Conservation (phyloP, 1,139 yeast species). For the Blastobotrys persicus region DNA sequence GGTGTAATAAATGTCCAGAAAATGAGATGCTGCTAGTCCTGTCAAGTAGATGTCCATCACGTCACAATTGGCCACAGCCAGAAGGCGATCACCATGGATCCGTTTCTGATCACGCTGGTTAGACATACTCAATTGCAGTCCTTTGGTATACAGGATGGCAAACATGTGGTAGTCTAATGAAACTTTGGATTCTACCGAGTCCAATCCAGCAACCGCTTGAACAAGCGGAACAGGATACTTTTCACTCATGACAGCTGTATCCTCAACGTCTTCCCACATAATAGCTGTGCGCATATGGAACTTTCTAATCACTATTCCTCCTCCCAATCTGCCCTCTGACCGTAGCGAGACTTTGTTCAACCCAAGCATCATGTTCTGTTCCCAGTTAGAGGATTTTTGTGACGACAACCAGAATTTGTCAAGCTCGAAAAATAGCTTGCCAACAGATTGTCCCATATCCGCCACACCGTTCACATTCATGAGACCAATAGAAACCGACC, state of each 20-base stretch:
- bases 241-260: slow-evolving; percentile 34
- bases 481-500: slow-evolving; percentile 64
- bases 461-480: slow-evolving; percentile 54
- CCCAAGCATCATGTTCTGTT: slow-evolving; percentile 66
- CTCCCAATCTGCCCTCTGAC: slow-evolving; percentile 80
- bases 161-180: slow-evolving; percentile 86
- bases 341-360: slow-evolving; percentile 51
- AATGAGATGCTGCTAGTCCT: slow-evolving; percentile 79
- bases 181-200: slow-evolving; percentile 54
- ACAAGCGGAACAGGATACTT: slow-evolving; percentile 58
- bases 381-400: slow-evolving; percentile 65
- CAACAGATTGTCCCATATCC: slow-evolving; percentile 83
- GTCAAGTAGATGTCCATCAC: slow-evolving; percentile 66
- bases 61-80: slow-evolving; percentile 55
- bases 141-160: slow-evolving; percentile 55
- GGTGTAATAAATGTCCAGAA: slow-evolving; percentile 73
- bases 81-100: slow-evolving; percentile 51
- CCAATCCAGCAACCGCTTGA: slow-evolving; percentile 57
- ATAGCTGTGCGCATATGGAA: slow-evolving; percentile 63
- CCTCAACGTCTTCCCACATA: slow-evolving; percentile 56
- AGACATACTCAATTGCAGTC: slow-evolving; percentile 55
- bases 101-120: slow-evolving; percentile 57
- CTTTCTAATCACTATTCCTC: slow-evolving; percentile 51
- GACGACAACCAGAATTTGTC: slow-evolving; percentile 69
- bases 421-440: slow-evolving; percentile 54